Evolutionary conservation across 345 rosid genomes (phyloP).

Genomic region (Arabidopsis suecica): DNA sequence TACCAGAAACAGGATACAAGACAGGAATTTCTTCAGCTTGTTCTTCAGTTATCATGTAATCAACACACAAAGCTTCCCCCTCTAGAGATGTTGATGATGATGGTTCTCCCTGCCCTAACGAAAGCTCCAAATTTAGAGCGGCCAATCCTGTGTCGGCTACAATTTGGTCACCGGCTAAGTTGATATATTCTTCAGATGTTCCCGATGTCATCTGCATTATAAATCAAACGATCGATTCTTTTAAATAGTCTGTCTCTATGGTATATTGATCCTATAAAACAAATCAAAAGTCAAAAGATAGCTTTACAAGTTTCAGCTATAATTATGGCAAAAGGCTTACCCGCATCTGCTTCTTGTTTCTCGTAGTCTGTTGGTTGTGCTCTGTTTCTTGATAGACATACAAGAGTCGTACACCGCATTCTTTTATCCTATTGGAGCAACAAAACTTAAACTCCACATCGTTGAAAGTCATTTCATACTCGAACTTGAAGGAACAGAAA

Average conservation of each 20-base stretch:
- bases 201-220: neutral
- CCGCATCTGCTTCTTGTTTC: neutral
- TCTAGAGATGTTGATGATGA: neutral
- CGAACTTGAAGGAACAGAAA: neutral
- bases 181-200: neutral
- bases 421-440: neutral
- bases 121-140: no score
- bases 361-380: neutral
- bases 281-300: neutral
- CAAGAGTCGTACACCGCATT: neutral
- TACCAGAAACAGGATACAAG: no score
- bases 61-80: neutral
- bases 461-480: neutral
- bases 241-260: neutral
- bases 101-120: neutral
- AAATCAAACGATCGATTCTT: no score
- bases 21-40: neutral
- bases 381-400: neutral
- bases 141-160: no score
- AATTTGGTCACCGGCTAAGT: no score
- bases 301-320: neutral
- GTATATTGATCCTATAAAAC: neutral
- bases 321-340: neutral
- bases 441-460: neutral
- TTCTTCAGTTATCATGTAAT: neutral